Evolutionary conservation across 192 early-diverging fungal genomes (phyloP), one percentile per base, ranked within the genome.

Genomic region (Pilobolus umbonatus): DNA sequence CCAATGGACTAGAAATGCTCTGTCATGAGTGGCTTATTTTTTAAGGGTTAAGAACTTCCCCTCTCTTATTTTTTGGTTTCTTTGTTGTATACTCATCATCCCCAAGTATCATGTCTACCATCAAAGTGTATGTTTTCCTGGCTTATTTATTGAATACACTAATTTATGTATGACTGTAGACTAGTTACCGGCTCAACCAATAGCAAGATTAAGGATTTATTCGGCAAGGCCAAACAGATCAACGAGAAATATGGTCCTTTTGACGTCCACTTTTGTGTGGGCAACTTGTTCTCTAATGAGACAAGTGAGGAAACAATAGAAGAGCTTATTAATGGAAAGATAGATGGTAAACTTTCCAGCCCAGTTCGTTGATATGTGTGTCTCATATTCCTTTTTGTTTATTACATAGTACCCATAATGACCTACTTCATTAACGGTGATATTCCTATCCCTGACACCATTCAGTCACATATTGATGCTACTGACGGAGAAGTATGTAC

Each of bases 221-320:
- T 93, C 42, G 52, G 73, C 15, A 93, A 92, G 64, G 75, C 89
- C 58, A 78, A 74, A n/a, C 77, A 81, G 7, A 83, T 93, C 55
- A 79, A 93, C 61, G 54, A 67, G 6, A 94, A 93, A 65, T 79
- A 90, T 58, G 92, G 92, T 0, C 94, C 94, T 6, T 96, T 96
- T 62, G 88, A 91, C 29, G 60, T 92, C 24, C 67, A 92, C 22
- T 75, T 96, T 5, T 84, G 88, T 34, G 76, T 80, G 0, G 94
- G 94, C 15, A 89, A 93, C 71, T 85, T 96, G 32, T 93, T 94
- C 72, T 74, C 69, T 12, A 60, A 66, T 5, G 67, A 79, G 17
- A 75, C 68, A 0, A 57, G 72, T 15, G 67, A 74, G 15, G 80
- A 78, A 30, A 65, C 74, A 14, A 57, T 82, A 12, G 69, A 76